Evolutionary conservation across 1,284 basidiomycete species (phyloP).

Genomic region (Cerrena zonata): DNA sequence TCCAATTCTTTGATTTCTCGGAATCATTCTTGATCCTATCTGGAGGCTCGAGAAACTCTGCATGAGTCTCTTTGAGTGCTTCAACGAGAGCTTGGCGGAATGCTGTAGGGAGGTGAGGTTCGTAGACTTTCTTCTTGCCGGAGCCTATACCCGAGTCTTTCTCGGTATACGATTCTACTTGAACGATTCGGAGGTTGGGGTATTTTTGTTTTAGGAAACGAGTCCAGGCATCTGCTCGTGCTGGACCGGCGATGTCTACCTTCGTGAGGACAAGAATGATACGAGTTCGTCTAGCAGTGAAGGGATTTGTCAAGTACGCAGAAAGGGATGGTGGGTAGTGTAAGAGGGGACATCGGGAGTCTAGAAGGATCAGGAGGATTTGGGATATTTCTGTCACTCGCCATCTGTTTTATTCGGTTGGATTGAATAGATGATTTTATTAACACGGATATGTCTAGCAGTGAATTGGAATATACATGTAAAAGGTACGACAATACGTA

Average conservation of each 20-base stretch:
- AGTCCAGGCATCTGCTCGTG: conserved; percentile 58
- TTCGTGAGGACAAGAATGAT: conserved; percentile 83
- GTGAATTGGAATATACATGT: background rate
- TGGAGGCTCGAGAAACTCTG: conserved; percentile 67
- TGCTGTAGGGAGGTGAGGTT: conserved; percentile 60
- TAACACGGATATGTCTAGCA: too few relatives aligned
- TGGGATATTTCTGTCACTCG: conserved; percentile 81
- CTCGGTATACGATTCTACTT: conserved; percentile 68
- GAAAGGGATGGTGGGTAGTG: conserved; percentile 60
- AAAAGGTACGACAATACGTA: conserved; percentile 39
- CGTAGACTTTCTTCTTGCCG: conserved; percentile 38
- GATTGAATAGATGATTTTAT: conserved; percentile 4
- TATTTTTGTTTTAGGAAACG: conserved; percentile 54
- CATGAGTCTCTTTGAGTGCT: conserved; percentile 64
- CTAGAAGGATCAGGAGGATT: conserved; percentile 79
- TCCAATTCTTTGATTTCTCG: conserved; percentile 59
- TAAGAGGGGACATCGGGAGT: conserved; percentile 77
- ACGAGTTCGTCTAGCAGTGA: conserved; percentile 36
- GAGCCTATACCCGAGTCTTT: conserved; percentile 26
- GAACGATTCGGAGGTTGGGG: conserved; percentile 56
- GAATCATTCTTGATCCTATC: conserved; percentile 47
- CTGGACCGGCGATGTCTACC: conserved; percentile 51
- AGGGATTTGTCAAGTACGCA: conserved; percentile 36
- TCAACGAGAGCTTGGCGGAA: conserved; percentile 60
- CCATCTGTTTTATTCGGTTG: conserved; percentile 57